These are phyloP conservation scores for Auriscalpium vulgare DNA, from an alignment of 768 basidiomycete genomes.

Conservation along the genomic window DNA sequence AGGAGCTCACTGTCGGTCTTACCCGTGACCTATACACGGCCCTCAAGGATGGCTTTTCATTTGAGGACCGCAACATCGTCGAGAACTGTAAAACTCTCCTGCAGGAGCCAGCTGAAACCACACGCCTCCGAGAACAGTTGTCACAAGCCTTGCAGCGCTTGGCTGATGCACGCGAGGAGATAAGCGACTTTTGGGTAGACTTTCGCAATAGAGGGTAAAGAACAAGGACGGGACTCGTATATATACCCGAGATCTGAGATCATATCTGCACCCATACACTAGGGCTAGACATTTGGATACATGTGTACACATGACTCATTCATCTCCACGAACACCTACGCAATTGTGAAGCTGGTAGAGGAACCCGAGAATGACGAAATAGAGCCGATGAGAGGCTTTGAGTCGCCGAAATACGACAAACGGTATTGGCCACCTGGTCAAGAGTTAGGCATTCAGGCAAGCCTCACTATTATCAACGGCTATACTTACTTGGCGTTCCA, in stretches of 20 bases:
- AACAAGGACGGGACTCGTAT: no score
- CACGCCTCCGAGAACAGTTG: not conserved
- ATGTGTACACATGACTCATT: no score
- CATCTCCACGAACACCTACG: slow-evolving; percentile 20
- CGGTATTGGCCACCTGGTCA: slow-evolving; percentile 60
- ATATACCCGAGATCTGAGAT: no score
- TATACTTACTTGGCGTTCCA: slow-evolving; percentile 42
- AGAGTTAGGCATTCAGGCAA: not conserved
- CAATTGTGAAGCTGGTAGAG: slow-evolving; percentile 56
- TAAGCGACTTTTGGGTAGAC: slow-evolving; percentile 1
- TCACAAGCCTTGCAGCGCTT: not conserved
- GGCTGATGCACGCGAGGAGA: not conserved
- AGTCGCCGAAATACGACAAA: slow-evolving; percentile 65
- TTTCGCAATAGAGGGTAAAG: no score
- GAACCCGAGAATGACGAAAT: slow-evolving; percentile 56
- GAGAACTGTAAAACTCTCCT: slow-evolving; percentile 3
- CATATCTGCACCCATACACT: no score
- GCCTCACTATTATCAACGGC: not conserved
- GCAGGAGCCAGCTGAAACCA: slow-evolving; percentile 1
- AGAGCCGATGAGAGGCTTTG: slow-evolving; percentile 58
- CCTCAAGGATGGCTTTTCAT: not conserved
- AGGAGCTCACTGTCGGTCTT: slow-evolving; percentile 7
- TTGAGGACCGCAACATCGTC: not conserved
- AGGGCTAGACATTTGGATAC: no score
- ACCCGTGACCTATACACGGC: not conserved